A percentile compares a stretch with the other conserved stretches of the same genome.
phyloP scores from a whole-genome alignment of 257 asterid genomes.

The Osmanthus fragrans region DNA sequence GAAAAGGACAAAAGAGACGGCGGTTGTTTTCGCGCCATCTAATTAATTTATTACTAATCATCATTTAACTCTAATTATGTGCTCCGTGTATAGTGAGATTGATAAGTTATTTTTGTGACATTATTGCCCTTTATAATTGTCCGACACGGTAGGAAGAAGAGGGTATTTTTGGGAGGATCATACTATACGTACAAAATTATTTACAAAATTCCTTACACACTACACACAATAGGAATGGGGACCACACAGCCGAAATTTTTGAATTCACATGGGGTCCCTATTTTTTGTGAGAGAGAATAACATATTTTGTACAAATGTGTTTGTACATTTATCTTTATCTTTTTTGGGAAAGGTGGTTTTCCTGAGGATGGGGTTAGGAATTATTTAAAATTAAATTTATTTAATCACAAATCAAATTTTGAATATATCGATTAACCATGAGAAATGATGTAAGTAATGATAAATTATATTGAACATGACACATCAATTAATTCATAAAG shows the following conservation, averaged over 20 bases:
- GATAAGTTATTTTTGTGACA: neutral
- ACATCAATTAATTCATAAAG: too few relatives aligned
- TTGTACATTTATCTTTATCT: too few relatives aligned
- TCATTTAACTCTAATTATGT: neutral
- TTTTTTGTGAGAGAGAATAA: too few relatives aligned
- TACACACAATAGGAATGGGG: too few relatives aligned
- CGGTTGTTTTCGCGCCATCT: constrained; percentile 27
- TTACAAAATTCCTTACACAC: too few relatives aligned
- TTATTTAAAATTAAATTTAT: neutral
- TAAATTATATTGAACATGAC: too few relatives aligned
- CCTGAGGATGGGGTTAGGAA: neutral
- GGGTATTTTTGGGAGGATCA: too few relatives aligned
- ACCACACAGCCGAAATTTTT: too few relatives aligned
- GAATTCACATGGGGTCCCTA: too few relatives aligned
- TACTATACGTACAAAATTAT: too few relatives aligned
- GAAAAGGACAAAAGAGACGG: constrained; percentile 19
- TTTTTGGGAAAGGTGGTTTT: neutral
- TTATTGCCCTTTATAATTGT: neutral
- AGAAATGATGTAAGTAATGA: too few relatives aligned
- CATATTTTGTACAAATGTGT: too few relatives aligned
- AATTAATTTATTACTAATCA: neutral
- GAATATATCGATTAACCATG: neutral
- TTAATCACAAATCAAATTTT: neutral
- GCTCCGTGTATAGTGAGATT: neutral
- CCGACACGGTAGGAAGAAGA: neutral